These are phyloP conservation scores for Coniferiporia sulphurascens DNA, from an alignment of 1,284 basidiomycete genomes.

Conservation along the genomic window DNA sequence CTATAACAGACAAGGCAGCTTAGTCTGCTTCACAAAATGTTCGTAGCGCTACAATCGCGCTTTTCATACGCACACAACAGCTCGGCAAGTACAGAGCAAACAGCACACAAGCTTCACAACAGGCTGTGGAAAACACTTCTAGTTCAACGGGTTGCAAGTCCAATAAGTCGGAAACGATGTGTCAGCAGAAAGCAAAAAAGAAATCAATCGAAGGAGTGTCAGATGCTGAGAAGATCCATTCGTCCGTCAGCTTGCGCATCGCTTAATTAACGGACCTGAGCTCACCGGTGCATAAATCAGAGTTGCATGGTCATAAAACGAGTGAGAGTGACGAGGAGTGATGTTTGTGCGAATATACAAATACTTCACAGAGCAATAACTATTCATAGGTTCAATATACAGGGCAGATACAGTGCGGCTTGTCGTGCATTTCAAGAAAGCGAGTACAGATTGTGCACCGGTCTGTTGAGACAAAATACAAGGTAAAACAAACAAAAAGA, in stretches of 20 bases:
- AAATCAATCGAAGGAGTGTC: conserved; percentile 6
- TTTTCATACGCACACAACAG: too few species aligned
- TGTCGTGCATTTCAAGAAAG: not conserved
- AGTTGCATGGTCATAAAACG: conserved; percentile 2
- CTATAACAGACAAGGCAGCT: not conserved
- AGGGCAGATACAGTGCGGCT: not conserved
- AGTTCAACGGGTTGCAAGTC: too few species aligned
- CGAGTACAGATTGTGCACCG: not conserved
- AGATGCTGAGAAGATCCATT: conserved; percentile 8
- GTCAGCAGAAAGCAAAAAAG: not conserved
- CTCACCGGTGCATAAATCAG: not conserved
- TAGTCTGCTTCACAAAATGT: conserved; percentile 2
- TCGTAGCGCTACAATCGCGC: not conserved
- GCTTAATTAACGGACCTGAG: not conserved
- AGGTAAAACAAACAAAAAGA: not conserved
- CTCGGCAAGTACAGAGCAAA: too few species aligned
- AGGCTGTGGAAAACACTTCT: too few species aligned
- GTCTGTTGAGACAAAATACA: not conserved
- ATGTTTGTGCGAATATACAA: not conserved
- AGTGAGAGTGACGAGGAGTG: not conserved
- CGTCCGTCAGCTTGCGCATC: conserved; percentile 1
- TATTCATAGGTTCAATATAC: not conserved
- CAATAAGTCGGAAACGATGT: not conserved
- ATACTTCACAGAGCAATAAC: not conserved
- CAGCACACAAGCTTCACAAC: too few species aligned